Conservation (phyloP, 345 rosid species). For the Eutrema heterophyllum region DNA sequence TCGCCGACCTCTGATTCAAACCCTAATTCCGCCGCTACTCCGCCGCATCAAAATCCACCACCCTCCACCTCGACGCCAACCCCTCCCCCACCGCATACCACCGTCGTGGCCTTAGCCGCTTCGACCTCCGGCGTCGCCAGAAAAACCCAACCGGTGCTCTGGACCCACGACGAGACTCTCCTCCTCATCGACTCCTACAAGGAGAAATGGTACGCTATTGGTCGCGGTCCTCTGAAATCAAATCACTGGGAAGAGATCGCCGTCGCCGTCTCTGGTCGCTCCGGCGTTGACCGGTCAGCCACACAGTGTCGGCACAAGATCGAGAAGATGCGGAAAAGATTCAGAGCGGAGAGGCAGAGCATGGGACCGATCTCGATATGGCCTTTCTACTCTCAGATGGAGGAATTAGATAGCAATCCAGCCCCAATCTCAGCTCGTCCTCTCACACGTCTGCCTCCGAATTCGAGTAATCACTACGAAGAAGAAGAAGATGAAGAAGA, state of each 20-base stretch:
- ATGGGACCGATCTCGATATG: constrained; percentile 36
- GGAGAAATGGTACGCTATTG: constrained; percentile 61
- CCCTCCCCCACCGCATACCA: not conserved
- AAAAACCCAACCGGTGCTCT: constrained; percentile 58
- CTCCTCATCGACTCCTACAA: constrained; percentile 60
- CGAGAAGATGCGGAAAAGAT: constrained; percentile 75
- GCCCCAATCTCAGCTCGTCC: constrained; percentile 56
- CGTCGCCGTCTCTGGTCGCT: constrained; percentile 52
- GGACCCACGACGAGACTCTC: constrained; percentile 71
- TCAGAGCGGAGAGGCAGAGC: constrained; percentile 52
- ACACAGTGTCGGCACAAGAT: constrained; percentile 83
- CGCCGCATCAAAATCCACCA: constrained; percentile 1
- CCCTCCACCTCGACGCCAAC: not conserved
- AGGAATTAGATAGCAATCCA: constrained; percentile 61
- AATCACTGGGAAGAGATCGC: constrained; percentile 77
- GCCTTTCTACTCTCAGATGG: constrained; percentile 68
- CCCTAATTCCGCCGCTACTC: constrained; percentile 29
- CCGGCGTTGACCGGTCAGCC: constrained; percentile 58
- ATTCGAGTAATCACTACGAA: not conserved
- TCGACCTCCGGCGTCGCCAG: constrained; percentile 16
- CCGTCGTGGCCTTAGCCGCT: constrained; percentile 24
- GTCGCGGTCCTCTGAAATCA: constrained; percentile 62
- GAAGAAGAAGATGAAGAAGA: constrained; percentile 26
- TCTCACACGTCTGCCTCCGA: constrained; percentile 30
- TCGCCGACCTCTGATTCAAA: constrained; percentile 27